Evolutionary conservation across 495 filamentous ascomycete genomes (phyloP), one percentile per base, ranked within the genome.

Genomic region (Hypoxylon lenormandii): DNA sequence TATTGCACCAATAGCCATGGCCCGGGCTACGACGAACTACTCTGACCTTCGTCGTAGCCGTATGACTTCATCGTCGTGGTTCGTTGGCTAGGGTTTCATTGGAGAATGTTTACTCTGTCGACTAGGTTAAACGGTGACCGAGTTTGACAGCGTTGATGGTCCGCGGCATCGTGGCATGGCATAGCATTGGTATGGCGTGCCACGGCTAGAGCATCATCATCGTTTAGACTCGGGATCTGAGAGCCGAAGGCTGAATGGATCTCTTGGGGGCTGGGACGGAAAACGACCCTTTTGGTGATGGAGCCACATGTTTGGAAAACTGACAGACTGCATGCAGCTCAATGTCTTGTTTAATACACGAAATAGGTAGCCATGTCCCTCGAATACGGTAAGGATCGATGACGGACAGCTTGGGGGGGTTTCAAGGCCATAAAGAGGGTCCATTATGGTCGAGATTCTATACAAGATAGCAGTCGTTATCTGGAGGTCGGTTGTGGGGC

Each of bases 401-500:
- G 62, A 54, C 55, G 60, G 54, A 46, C 47, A 43, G 40, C 56
- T 45, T 38, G 36, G 67, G 51, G 49, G 46, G 64, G 56, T 61
- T 66, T 65, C 49, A 42, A 42, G 51, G 28, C 15, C 7, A 5
- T 21, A 48, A 21, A 12, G 46, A 12, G 10, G 26, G 37, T 62
- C 57, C 52, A 49, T 43, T 23, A 19, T 54, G 40, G 49, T 51
- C 55, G 60, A 52, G 61, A 21, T 21, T 11, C 50, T 54, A 55
- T 50, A 64, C 50, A 37, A 40, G 49, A 64, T 28, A 43, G 60
- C 43, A 59, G 18, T 37, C 53, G 40, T 58, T 66, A 66, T 66
- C 62, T 66, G 46, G 57, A 63, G 19, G 57, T 66, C 62, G 53
- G 57, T 19, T 50, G 68, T 71, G 68, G 68, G 68, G 68, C 53